Percentiles rank a stretch among this genome's conserved stretches.
phyloP scores from a whole-genome alignment of 1,139 yeast species.

The Geotrichum aggregatum region DNA sequence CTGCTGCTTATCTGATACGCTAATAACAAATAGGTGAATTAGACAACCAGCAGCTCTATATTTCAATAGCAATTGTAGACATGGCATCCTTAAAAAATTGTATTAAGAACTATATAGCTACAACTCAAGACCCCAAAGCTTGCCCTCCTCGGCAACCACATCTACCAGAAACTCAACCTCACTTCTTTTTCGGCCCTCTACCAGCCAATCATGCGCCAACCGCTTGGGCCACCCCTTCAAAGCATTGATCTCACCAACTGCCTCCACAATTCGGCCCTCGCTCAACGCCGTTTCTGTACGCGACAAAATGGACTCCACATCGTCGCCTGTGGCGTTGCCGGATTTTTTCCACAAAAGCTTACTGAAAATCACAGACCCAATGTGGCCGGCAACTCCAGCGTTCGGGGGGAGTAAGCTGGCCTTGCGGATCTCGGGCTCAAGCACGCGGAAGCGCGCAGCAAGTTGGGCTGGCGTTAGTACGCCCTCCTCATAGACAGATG shows the following conservation, averaged over 20 bases:
- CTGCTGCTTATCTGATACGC: too few relatives aligned
- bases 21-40: too few relatives aligned
- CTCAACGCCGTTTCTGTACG: conserved; percentile 74
- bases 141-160: conserved; percentile 53
- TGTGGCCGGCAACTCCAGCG: conserved; percentile 91
- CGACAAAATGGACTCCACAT: conserved; percentile 83
- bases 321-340: conserved; percentile 71
- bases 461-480: conserved; percentile 50
- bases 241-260: conserved; percentile 86
- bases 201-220: conserved; percentile 87
- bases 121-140: conserved; percentile 15
- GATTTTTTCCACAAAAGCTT: conserved; percentile 61
- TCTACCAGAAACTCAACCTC: conserved; percentile 79
- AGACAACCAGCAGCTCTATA: too few relatives aligned
- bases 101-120: too few relatives aligned
- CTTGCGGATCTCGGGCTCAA: conserved; percentile 82
- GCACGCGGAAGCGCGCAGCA: conserved; percentile 65
- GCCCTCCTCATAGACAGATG: conserved; percentile 52
- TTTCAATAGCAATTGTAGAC: too few relatives aligned
- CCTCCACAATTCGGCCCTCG: conserved; percentile 75
- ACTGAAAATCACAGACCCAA: conserved; percentile 74
- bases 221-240: conserved; percentile 92
- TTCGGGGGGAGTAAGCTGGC: conserved; percentile 88
- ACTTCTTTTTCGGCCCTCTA: conserved; percentile 80
- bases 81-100: too few relatives aligned